phyloP scores from a whole-genome alignment of 345 rosid genomes.

The Eucalyptus cloeziana region DNA sequence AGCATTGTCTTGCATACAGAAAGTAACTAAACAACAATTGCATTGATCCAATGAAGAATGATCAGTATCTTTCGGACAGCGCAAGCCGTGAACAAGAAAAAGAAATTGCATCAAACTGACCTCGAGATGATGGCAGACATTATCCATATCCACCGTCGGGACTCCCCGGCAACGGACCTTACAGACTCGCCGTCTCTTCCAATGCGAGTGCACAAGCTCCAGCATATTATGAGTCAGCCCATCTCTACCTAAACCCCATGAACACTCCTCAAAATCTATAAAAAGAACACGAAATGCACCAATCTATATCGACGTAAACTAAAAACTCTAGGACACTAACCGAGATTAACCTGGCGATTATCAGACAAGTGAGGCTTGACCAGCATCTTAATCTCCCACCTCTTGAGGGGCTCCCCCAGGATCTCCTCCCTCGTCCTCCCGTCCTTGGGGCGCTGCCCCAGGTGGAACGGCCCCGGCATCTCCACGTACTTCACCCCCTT shows the following conservation, averaged over 20 bases:
- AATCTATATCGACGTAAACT: background rate
- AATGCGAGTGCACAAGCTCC: constrained; percentile 81
- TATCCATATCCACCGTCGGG: constrained; percentile 88
- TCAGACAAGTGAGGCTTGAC: constrained; percentile 55
- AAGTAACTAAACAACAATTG: background rate
- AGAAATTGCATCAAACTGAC: constrained; percentile 8
- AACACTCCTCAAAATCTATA: background rate
- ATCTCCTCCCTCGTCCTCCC: constrained; percentile 54
- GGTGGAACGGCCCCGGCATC: constrained; percentile 55
- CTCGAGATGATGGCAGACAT: constrained; percentile 81
- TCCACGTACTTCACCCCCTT: constrained; percentile 56
- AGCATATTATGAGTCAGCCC: constrained; percentile 96
- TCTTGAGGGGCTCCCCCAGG: constrained; percentile 75
- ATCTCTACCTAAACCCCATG: constrained; percentile 52
- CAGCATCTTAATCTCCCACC: constrained; percentile 69
- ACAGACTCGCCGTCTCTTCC: constrained; percentile 78
- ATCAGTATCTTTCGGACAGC: background rate
- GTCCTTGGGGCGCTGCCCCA: constrained; percentile 61
- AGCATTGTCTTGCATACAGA: background rate
- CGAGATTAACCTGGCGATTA: constrained; percentile 89
- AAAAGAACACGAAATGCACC: background rate
- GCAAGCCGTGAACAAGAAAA: background rate
- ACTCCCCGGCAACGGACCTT: constrained; percentile 84
- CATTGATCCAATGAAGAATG: background rate
- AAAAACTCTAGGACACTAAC: constrained; percentile 19